phyloP scores from a whole-genome alignment of 495 filamentous ascomycete genomes.

The Trichoderma parareesei region DNA sequence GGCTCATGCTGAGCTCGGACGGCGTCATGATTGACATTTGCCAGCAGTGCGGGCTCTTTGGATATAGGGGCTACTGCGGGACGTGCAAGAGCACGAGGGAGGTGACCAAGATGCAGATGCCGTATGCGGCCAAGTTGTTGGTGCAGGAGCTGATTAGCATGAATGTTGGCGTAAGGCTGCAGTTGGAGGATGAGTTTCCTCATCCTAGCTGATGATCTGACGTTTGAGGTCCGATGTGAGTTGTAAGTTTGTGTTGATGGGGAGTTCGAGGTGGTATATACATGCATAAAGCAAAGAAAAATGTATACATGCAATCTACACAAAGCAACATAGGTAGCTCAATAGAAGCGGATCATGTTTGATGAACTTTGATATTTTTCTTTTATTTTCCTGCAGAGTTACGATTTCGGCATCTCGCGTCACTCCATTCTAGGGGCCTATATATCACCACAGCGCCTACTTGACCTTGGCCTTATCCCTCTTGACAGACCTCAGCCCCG shows the following conservation, averaged over 20 bases:
- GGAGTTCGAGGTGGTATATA: too few relatives aligned
- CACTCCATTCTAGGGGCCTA: neutral
- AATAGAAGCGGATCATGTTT: neutral
- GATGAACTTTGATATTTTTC: neutral
- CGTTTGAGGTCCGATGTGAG: too few relatives aligned
- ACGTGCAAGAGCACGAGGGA: conserved; percentile 73
- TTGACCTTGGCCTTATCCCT: conserved; percentile 13
- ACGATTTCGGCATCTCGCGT: neutral
- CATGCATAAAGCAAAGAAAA: too few relatives aligned
- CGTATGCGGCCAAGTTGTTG: conserved; percentile 96
- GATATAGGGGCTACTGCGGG: conserved; percentile 87
- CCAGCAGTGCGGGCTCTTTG: conserved; percentile 87
- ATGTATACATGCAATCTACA: neutral
- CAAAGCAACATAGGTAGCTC: neutral
- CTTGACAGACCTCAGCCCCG: conserved; percentile 39
- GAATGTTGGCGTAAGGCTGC: conserved; percentile 84
- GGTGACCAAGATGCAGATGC: conserved; percentile 87
- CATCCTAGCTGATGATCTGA: conserved; percentile 24
- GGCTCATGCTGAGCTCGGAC: conserved; percentile 89
- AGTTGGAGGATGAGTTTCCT: conserved; percentile 88
- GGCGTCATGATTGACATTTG: conserved; percentile 87
- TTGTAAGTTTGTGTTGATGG: too few relatives aligned
- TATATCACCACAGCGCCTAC: neutral
- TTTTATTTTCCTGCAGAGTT: neutral
- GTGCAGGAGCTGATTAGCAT: conserved; percentile 96